Percentiles rank a stretch among this genome's conserved stretches.
phyloP scores from a whole-genome alignment of 441 rosid species.

The Pelargonium exstipulatum region DNA sequence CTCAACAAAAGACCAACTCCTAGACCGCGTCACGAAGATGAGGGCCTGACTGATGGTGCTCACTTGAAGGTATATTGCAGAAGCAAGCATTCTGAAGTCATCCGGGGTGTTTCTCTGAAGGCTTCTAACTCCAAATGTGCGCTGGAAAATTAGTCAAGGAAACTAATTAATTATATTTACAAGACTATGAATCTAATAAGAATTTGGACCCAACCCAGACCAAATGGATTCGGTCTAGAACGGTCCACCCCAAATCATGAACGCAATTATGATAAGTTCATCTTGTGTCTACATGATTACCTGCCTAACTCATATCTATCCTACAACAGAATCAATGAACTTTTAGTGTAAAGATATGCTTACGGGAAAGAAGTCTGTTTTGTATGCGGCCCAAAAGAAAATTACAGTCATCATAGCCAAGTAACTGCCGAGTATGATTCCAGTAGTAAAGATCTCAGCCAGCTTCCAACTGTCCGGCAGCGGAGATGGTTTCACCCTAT shows the following conservation, averaged over 20 bases:
- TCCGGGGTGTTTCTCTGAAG: constrained; percentile 31
- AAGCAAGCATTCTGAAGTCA: constrained; percentile 43
- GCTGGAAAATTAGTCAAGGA: constrained; percentile 22
- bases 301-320: background rate
- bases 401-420: constrained; percentile 51
- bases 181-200: background rate
- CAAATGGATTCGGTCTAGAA: background rate
- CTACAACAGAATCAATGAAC: background rate
- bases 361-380: constrained; percentile 43
- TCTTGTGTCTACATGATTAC: background rate
- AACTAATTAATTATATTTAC: background rate
- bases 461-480: constrained; percentile 50
- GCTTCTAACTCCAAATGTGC: constrained; percentile 42
- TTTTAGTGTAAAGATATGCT: constrained; percentile 13
- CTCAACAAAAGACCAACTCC: constrained; percentile 47
- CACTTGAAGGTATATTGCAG: constrained; percentile 49
- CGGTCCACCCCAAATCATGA: background rate
- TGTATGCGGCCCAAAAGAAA: constrained; percentile 47
- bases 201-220: background rate
- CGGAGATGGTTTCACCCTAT: constrained; percentile 51
- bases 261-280: background rate
- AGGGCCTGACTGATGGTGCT: constrained; percentile 54
- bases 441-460: constrained; percentile 45
- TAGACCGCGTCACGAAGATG: constrained; percentile 42
- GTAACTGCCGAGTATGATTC: constrained; percentile 44